Evolutionary conservation across 495 filamentous ascomycete species (phyloP), one percentile per base, ranked within the genome.

Genomic region (Aspergillus diversus): DNA sequence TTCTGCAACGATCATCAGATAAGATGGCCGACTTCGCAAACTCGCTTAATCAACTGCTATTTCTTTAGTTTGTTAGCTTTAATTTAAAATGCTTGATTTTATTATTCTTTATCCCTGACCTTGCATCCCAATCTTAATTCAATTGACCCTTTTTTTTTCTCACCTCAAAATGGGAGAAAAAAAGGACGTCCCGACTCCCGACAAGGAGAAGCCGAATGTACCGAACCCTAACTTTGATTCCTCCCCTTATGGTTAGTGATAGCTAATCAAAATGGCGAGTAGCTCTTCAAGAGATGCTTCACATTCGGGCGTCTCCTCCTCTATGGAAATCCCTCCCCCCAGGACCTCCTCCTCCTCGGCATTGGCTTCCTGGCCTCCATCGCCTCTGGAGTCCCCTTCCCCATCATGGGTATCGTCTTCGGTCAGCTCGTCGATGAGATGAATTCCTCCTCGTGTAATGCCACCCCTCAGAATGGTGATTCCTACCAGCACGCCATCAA

Each of bases 341-440:
- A 54, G 35, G 74, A 77, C 31, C 63, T 74, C 4, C 5, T 69
- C 35, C 66, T 77, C 34, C 72, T 77, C 8, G 17, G 68, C 13
- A 46, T 55, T 31, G 88, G 86, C 39, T 64, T 80, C 35, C 37
- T 88, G 35, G 75, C 81, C 52, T 81, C 86, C 39, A 81, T 87
- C 49, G 87, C 83, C 1, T 81, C 86, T 3, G 87, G 87, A 34
- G 79, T 88, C 4, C 88, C 87, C 4, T 88, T 89, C 58, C 87
- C 87, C 7, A 72, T 90, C 9, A 82, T 90, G 17, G 86, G 84
- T n/a, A 86, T 91, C 65, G 78, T 90, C 55, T 90, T 90, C 59
- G 87, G 87, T 39, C 73, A 89, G 66, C 78, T 91, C 16, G 80
- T 91, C 61, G 84, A 91, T 54, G 74, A 74, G 27, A 62, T 78